Conservation (phyloP, 2,329 filamentous ascomycete species). For the Penicillium expansum region DNA sequence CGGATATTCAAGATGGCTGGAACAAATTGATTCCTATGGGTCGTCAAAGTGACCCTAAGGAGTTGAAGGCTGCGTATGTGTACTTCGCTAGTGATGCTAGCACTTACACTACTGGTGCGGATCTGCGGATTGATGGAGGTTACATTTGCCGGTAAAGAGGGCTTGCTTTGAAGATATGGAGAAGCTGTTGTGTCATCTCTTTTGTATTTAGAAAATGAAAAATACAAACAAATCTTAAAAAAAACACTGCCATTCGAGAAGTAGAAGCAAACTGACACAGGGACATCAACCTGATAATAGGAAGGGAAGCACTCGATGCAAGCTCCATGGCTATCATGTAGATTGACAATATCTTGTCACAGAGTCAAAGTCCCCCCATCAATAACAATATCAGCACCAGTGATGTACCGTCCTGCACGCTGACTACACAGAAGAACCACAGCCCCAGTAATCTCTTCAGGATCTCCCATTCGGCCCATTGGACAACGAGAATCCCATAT, state of each 20-base stretch:
- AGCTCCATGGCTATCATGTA: background rate
- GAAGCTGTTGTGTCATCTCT: background rate
- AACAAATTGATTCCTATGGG: slow-evolving; percentile 60
- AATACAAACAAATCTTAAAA: background rate
- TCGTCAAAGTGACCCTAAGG: slow-evolving; percentile 62
- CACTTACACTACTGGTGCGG: slow-evolving; percentile 50
- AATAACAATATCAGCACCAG: slow-evolving; percentile 63
- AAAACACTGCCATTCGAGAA: background rate
- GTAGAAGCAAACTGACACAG: background rate
- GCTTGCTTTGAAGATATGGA: background rate
- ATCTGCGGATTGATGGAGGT: slow-evolving; percentile 51
- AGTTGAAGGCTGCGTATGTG: slow-evolving; percentile 60
- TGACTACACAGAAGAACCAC: slow-evolving; percentile 59
- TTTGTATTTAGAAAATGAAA: background rate
- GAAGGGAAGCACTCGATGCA: too few species aligned
- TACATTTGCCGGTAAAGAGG: slow-evolving; percentile 34
- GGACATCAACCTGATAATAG: too few species aligned
- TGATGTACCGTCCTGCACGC: slow-evolving; percentile 64
- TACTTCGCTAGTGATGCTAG: slow-evolving; percentile 50
- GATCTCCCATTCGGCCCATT: slow-evolving; percentile 62
- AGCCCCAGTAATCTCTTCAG: slow-evolving; percentile 62
- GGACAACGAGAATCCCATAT: slow-evolving; percentile 62
- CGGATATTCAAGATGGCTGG: slow-evolving; percentile 58
- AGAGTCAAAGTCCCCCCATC: slow-evolving; percentile 51
- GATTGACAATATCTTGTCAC: background rate